Percentiles rank a stretch among this genome's conserved stretches.
These are phyloP conservation scores for Scheffersomyces stipitis DNA, from an alignment of 805 yeast genomes.

Conservation along the genomic window DNA sequence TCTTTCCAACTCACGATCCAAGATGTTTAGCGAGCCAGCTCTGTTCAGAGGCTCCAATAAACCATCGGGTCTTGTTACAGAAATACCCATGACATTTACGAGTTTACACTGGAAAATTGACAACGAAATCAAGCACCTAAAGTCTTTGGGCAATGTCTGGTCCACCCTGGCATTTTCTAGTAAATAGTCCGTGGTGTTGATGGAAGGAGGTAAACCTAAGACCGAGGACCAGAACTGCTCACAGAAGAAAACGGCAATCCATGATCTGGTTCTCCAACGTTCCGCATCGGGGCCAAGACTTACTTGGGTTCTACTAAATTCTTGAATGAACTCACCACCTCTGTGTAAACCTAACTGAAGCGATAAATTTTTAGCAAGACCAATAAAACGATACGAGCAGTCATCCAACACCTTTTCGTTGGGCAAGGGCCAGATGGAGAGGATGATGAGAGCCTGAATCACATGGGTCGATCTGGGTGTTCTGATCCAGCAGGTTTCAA, in stretches of 20 bases:
- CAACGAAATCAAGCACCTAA: slow-evolving; percentile 69
- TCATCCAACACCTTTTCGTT: slow-evolving; percentile 91
- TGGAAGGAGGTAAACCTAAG: slow-evolving; percentile 83
- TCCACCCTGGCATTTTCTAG: slow-evolving; percentile 78
- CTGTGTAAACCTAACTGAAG: slow-evolving; percentile 87
- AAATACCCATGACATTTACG: slow-evolving; percentile 82
- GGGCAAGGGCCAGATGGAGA: slow-evolving; percentile 90
- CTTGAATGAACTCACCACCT: slow-evolving; percentile 83
- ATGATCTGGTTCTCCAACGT: slow-evolving; percentile 89
- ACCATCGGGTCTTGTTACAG: slow-evolving; percentile 85
- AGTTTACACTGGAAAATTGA: slow-evolving; percentile 83
- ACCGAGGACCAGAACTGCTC: slow-evolving; percentile 91
- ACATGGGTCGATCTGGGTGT: slow-evolving; percentile 94
- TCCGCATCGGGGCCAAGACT: slow-evolving; percentile 83
- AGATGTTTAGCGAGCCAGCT: slow-evolving; percentile 72
- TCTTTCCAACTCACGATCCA: slow-evolving; percentile 76
- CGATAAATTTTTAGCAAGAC: slow-evolving; percentile 80
- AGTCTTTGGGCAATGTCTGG: slow-evolving; percentile 60
- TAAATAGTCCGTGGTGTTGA: slow-evolving; percentile 74
- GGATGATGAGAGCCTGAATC: slow-evolving; percentile 82
- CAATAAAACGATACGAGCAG: slow-evolving; percentile 84
- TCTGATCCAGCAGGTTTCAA: slow-evolving; percentile 88
- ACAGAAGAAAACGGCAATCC: slow-evolving; percentile 84
- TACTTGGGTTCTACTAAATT: slow-evolving; percentile 87
- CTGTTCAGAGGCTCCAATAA: slow-evolving; percentile 80